A percentile compares a stretch with the other conserved stretches of the same genome.
Conservation (phyloP, 495 filamentous ascomycete species). For the Achaetomiella virescens region DNA sequence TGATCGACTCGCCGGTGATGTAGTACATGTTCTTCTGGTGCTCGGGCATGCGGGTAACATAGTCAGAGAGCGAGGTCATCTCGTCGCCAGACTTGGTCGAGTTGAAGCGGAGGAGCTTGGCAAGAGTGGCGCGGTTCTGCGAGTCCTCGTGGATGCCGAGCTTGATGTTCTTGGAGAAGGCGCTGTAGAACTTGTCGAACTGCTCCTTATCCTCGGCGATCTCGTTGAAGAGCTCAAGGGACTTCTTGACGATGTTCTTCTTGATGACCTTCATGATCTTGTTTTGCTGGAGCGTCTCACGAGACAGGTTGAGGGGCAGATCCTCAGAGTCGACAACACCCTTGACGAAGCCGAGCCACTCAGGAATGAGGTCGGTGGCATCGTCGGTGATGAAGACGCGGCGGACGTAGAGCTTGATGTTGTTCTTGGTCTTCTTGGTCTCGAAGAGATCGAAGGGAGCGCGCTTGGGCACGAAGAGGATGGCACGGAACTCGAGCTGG, state of each 20-base stretch:
- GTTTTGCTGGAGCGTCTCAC: constrained; percentile 99
- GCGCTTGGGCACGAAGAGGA: constrained; percentile 99
- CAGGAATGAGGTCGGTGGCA: constrained; percentile 96
- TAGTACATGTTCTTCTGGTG: constrained; percentile 99
- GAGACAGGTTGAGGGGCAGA: constrained; percentile 96
- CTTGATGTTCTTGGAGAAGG: constrained; percentile 99
- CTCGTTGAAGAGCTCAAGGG: constrained; percentile 96
- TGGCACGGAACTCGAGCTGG: constrained; percentile 99
- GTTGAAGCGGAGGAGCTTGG: constrained; percentile 98
- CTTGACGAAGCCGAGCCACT: constrained; percentile 99
- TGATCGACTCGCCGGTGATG: constrained; percentile 99
- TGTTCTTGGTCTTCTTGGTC: constrained; percentile 99
- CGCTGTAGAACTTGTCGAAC: constrained; percentile 99
- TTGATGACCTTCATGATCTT: constrained; percentile 99
- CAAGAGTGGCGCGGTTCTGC: constrained; percentile 87
- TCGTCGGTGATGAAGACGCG: constrained; percentile 99
- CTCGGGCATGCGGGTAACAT: constrained; percentile 97
- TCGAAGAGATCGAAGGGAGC: constrained; percentile 99
- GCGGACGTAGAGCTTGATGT: constrained; percentile 99
- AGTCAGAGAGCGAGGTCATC: constrained; percentile 87
- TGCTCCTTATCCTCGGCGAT: constrained; percentile 99
- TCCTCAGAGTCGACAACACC: constrained; percentile 99
- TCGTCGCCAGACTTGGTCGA: constrained; percentile 98
- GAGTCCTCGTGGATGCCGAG: constrained; percentile 99
- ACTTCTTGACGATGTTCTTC: constrained; percentile 99